Base-by-base conservation (phyloP, 805 yeast species). In the Starmera dryadoides region DNA sequence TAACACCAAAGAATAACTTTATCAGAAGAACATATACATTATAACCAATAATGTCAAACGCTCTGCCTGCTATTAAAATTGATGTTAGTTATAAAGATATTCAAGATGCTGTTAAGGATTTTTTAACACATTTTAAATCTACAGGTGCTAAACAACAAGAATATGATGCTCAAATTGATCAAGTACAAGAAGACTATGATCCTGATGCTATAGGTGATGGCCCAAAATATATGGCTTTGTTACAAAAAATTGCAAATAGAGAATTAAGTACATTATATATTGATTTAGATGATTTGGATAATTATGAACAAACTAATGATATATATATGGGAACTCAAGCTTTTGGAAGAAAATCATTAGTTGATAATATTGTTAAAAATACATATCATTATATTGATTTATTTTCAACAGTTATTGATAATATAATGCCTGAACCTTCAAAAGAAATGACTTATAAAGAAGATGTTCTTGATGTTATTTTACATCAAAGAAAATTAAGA, bases 381-480 rank as follows among this genome's bases (percentile, higher is more conserved):
- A 77, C 98, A 0, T 68, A 78, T 50, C 86, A 86, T 50, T 91
- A 81, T 55, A 62, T 78, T 19, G 97, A 91, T 51, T 55, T 93
- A 21, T 83, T 94, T 55, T 71, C 86, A 37, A 64, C 68, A 36
- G 80, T 79, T 14, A 75, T 86, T 33, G 99, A 93, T 62, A 79
- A 77, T 36, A 59, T 86, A 42, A 74, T 91, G 76, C 98, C 98
- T 0, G 73, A 71, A 45, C 91, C 98, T n/a, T 81, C 93, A 2
- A 77, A 72, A 36, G 89, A 85, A 43, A 69, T 91, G 38, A 66
- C 79, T 34, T 86, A 83, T 57, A 78, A 79, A 48, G 96, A 87
- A 58, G 95, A 86, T 49, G 98, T 93, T 11, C 66, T 93, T 46
- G 98, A 93, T 56, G 94, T 93, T 42, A 86, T 93, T 41, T 69